Conservation (phyloP, 306 rosid genomes). For the Geum urbanum region DNA sequence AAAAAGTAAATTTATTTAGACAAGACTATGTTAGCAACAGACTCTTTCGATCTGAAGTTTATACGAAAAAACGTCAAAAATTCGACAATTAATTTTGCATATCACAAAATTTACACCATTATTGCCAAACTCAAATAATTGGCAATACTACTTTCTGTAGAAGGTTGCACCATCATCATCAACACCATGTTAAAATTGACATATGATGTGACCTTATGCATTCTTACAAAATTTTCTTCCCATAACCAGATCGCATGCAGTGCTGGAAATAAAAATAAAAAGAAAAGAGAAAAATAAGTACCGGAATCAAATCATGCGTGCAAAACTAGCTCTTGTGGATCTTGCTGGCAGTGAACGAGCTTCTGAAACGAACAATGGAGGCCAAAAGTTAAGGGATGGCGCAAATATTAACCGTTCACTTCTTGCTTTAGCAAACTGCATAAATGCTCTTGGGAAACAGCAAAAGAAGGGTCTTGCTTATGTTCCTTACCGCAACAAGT, state of each 20-base stretch:
- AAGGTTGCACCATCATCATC: background rate
- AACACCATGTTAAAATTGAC: background rate
- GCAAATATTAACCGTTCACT: slow-evolving; percentile 70
- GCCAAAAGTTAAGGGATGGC: slow-evolving; percentile 61
- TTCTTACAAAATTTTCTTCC: background rate
- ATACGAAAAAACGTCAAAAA: background rate
- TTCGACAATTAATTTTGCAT: background rate
- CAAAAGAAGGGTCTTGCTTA: slow-evolving; percentile 66
- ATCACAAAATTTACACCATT: background rate
- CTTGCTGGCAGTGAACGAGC: slow-evolving; percentile 68
- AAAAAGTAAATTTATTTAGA: background rate
- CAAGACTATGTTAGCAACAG: background rate
- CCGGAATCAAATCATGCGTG: slow-evolving; percentile 51
- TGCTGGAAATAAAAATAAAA: slow-evolving; percentile 53
- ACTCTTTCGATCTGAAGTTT: background rate
- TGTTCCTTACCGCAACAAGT: slow-evolving; percentile 66
- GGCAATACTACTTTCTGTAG: background rate
- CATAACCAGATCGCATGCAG: slow-evolving; percentile 57
- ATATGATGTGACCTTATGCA: background rate
- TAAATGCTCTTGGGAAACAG: slow-evolving; percentile 60
- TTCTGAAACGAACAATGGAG: slow-evolving; percentile 51
- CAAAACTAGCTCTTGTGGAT: slow-evolving; percentile 65
- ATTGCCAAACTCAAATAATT: background rate
- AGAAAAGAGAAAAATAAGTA: slow-evolving; percentile 54
- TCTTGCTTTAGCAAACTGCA: slow-evolving; percentile 65